phyloP scores from a whole-genome alignment of 768 basidiomycete species.

The Phylloporus sp. region DNA sequence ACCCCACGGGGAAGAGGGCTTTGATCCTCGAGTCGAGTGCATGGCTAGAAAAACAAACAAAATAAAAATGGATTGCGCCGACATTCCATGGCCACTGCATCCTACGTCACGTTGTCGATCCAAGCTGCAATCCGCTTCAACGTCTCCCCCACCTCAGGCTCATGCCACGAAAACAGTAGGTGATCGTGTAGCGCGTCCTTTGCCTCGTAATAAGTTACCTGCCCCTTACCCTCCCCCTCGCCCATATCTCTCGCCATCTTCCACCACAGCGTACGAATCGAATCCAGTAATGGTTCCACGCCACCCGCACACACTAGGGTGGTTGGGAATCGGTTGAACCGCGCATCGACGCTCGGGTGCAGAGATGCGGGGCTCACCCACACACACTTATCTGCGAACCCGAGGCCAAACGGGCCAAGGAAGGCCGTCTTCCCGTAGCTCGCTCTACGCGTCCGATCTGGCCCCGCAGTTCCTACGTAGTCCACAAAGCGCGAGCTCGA shows the following conservation, averaged over 20 bases:
- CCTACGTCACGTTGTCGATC: constrained; percentile 20
- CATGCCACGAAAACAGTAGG: constrained; percentile 47
- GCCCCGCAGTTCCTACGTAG: constrained; percentile 25
- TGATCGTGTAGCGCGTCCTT: constrained; percentile 55
- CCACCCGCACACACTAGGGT: constrained; percentile 60
- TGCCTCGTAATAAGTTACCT: constrained; percentile 45
- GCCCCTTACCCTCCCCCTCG: constrained; percentile 35
- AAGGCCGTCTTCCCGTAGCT: constrained; percentile 33
- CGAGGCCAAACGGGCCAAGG: constrained; percentile 46
- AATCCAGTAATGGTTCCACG: constrained; percentile 55
- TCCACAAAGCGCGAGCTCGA: constrained; percentile 22
- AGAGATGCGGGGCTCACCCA: constrained; percentile 61
- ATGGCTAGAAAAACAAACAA: too few relatives aligned
- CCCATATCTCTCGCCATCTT: constrained; percentile 55
- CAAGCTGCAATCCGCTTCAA: constrained; percentile 49
- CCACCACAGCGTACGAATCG: constrained; percentile 44
- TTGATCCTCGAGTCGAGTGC: too few relatives aligned
- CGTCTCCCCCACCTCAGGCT: constrained; percentile 52
- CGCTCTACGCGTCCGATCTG: neutral
- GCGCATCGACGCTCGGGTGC: constrained; percentile 33
- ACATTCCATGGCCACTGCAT: too few relatives aligned
- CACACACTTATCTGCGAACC: constrained; percentile 43
- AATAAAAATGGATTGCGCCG: too few relatives aligned
- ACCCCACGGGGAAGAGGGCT: too few relatives aligned
- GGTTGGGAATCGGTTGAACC: constrained; percentile 55